phyloP scores from a whole-genome alignment of 371 early-diverging fungal genomes.

The Mucor mucedo region DNA sequence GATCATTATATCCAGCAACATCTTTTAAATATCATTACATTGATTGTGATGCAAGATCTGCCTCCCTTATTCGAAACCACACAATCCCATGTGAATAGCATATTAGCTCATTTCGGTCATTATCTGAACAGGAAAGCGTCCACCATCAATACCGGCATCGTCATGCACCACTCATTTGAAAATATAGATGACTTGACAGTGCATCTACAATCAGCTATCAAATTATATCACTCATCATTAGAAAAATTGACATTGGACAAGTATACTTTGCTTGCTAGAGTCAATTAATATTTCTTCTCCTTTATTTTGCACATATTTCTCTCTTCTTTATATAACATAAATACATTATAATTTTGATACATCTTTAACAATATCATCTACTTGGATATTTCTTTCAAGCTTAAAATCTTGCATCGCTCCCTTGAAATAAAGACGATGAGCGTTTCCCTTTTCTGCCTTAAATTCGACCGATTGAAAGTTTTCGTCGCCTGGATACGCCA shows the following conservation, averaged over 20 bases:
- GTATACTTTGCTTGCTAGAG: slow-evolving; percentile 10
- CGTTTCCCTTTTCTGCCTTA: slow-evolving; percentile 25
- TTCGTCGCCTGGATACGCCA: slow-evolving; percentile 53
- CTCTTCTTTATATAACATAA: background rate
- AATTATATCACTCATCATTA: slow-evolving; percentile 8
- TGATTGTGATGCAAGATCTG: slow-evolving; percentile 20
- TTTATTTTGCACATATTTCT: slow-evolving; percentile 7
- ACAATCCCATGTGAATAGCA: slow-evolving; percentile 25
- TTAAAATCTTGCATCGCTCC: slow-evolving; percentile 34
- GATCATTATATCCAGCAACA: slow-evolving; percentile 23
- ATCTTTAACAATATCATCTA: slow-evolving; percentile 22
- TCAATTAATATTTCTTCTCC: background rate
- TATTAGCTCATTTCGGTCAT: slow-evolving; percentile 23
- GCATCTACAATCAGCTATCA: slow-evolving; percentile 5
- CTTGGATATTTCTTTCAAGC: slow-evolving; percentile 37
- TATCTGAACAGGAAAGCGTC: slow-evolving; percentile 8
- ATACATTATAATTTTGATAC: slow-evolving; percentile 13
- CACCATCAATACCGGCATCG: background rate
- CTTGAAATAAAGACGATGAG: slow-evolving; percentile 46
- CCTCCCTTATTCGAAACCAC: slow-evolving; percentile 21
- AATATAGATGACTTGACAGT: slow-evolving; percentile 2
- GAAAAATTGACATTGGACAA: slow-evolving; percentile 11
- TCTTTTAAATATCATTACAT: slow-evolving; percentile 5
- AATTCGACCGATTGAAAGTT: slow-evolving; percentile 25
- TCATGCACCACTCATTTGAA: slow-evolving; percentile 9